Evolutionary conservation across 176 grass and related monocot genomes (phyloP).

Genomic region (Oryza glumipatula): DNA sequence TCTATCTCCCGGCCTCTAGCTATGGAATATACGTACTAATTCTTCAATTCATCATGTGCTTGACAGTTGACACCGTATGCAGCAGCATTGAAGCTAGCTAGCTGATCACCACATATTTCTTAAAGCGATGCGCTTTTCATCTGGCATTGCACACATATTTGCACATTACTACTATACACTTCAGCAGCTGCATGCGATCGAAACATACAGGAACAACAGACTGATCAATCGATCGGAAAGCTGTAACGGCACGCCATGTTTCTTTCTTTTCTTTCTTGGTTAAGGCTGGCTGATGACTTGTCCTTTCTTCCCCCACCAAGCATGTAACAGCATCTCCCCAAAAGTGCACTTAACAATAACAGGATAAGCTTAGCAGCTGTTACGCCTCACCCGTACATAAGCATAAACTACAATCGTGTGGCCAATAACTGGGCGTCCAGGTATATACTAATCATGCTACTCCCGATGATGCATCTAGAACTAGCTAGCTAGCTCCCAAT

Average conservation of each 20-base stretch:
- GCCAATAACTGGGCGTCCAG: conserved; percentile 28
- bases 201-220: conserved; percentile 36
- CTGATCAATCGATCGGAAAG: conserved; percentile 23
- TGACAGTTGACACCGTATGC: conserved; percentile 24
- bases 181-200: background rate
- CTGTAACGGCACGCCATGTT: conserved; percentile 64
- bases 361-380: conserved; percentile 56
- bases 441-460: conserved; percentile 39
- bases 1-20: background rate
- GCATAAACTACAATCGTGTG: conserved; percentile 39
- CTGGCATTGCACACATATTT: conserved; percentile 34
- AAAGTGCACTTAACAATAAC: conserved; percentile 54
- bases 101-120: background rate
- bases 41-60: conserved; percentile 39
- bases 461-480: conserved; percentile 38
- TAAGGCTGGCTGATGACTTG: conserved; percentile 49
- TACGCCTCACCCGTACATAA: conserved; percentile 39
- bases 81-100: background rate
- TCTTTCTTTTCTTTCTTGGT: conserved; percentile 35
- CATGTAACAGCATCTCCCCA: conserved; percentile 38
- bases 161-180: background rate
- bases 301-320: conserved; percentile 15
- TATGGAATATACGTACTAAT: background rate
- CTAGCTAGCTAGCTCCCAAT: conserved; percentile 20
- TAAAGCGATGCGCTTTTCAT: conserved; percentile 31